These are phyloP conservation scores for Backusella circina DNA, from an alignment of 192 early-diverging fungal genomes.

Conservation along the genomic window DNA sequence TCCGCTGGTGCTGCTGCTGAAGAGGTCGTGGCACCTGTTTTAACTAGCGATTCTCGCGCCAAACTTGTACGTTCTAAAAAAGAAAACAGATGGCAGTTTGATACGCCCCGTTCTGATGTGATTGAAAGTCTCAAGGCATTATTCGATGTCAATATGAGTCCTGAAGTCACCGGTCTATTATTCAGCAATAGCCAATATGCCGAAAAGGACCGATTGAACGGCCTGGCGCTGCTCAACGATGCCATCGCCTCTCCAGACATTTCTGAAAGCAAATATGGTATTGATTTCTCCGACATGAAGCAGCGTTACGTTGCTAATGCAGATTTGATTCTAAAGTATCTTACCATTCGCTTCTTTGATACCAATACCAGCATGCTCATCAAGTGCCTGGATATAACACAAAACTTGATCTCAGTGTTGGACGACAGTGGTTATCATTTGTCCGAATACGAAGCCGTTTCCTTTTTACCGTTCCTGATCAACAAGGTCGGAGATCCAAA, in stretches of 20 bases:
- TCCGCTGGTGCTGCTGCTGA: constrained; percentile 9
- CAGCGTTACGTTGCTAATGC: constrained; percentile 63
- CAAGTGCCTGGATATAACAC: constrained; percentile 78
- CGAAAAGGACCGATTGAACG: constrained; percentile 74
- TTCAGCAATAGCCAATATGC: constrained; percentile 86
- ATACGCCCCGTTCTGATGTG: constrained; percentile 60
- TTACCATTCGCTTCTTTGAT: constrained; percentile 87
- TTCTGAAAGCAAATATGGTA: constrained; percentile 29
- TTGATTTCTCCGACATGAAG: constrained; percentile 50
- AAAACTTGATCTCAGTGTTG: constrained; percentile 65
- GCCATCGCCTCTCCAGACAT: constrained; percentile 45
- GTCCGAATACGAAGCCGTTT: constrained; percentile 78
- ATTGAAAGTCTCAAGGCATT: constrained; percentile 61
- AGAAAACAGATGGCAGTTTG: constrained; percentile 74
- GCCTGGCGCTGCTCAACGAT: constrained; percentile 66
- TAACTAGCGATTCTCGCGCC: constrained; percentile 57
- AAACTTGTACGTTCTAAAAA: constrained; percentile 70
- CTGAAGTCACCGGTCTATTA: constrained; percentile 53
- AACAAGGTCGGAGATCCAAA: constrained; percentile 82
- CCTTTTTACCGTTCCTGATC: constrained; percentile 67
- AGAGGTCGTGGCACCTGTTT: constrained; percentile 44
- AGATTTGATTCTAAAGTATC: constrained; percentile 83
- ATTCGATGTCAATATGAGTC: constrained; percentile 55
- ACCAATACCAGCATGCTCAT: constrained; percentile 87
- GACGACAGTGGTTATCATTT: constrained; percentile 61